These are phyloP conservation scores for Cerioporus squamosus DNA, from an alignment of 1,284 basidiomycete genomes.

Conservation along the genomic window DNA sequence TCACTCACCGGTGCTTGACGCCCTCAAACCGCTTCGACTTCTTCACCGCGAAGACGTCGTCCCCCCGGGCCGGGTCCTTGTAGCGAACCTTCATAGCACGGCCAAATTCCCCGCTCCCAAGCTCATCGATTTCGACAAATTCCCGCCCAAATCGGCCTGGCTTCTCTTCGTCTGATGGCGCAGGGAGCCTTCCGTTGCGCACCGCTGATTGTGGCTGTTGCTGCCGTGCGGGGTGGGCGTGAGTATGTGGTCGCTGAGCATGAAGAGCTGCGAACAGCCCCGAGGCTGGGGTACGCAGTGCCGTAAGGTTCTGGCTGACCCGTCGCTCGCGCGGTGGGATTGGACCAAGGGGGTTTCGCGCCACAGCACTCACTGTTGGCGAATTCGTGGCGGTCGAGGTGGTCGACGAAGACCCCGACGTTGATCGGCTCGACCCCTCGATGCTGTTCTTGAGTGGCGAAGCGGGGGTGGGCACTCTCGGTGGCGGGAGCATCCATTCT, in stretches of 20 bases:
- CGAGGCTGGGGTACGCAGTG: slow-evolving; percentile 17
- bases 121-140: slow-evolving; percentile 81
- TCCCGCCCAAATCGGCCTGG: slow-evolving; percentile 74
- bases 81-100: slow-evolving; percentile 90
- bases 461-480: slow-evolving; percentile 45
- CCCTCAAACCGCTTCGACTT: slow-evolving; percentile 94
- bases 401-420: slow-evolving; percentile 55
- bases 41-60: slow-evolving; percentile 87
- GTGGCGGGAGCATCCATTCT: slow-evolving; percentile 58
- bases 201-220: slow-evolving; percentile 16
- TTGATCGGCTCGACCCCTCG: slow-evolving; percentile 49
- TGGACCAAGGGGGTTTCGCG: slow-evolving; percentile 23
- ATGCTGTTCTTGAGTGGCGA: slow-evolving; percentile 50
- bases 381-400: slow-evolving; percentile 30
- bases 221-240: slow-evolving; percentile 29
- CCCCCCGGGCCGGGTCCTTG: slow-evolving; percentile 45
- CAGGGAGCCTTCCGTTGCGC: slow-evolving; percentile 26
- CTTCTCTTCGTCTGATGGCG: slow-evolving; percentile 43
- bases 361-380: slow-evolving; percentile 30
- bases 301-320: slow-evolving; percentile 19
- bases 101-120: slow-evolving; percentile 95
- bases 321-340: slow-evolving; percentile 17
- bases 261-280: slow-evolving; percentile 15
- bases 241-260: slow-evolving; percentile 26
- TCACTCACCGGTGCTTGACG: slow-evolving; percentile 82